These are phyloP conservation scores for Aspergillus texensis DNA, from an alignment of 2,329 filamentous ascomycete species.

Conservation along the genomic window DNA sequence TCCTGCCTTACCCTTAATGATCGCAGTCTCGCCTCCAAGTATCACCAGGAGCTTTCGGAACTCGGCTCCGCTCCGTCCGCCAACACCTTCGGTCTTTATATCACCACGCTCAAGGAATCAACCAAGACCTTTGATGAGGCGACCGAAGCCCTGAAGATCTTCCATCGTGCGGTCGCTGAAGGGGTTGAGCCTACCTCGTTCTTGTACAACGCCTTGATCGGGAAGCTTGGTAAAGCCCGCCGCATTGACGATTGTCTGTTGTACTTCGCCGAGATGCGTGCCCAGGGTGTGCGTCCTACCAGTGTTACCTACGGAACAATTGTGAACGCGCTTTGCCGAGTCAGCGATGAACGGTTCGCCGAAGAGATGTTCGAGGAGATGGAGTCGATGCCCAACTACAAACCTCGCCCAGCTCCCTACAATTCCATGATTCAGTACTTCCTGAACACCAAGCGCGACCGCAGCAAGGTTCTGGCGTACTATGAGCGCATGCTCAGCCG, in stretches of 20 bases:
- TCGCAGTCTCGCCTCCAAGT: constrained; percentile 78
- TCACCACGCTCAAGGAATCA: constrained; percentile 97
- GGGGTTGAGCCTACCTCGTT: constrained; percentile 96
- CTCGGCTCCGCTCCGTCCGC: constrained; percentile 92
- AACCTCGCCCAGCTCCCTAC: constrained; percentile 93
- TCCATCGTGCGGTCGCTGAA: constrained; percentile 88
- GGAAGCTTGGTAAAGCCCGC: constrained; percentile 95
- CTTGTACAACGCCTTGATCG: constrained; percentile 96
- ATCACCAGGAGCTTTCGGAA: constrained; percentile 85
- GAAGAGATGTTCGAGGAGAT: constrained; percentile 99
- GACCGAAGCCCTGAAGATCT: constrained; percentile 95
- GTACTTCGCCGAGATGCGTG: constrained; percentile 98
- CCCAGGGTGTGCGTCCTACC: constrained; percentile 87
- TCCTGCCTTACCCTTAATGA: constrained; percentile 83
- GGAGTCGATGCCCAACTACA: constrained; percentile 99
- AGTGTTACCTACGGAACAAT: constrained; percentile 98
- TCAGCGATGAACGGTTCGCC: constrained; percentile 96
- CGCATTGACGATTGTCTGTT: constrained; percentile 97
- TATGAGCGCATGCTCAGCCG: constrained; percentile 91
- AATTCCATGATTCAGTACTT: constrained; percentile 99
- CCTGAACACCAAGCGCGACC: constrained; percentile 94
- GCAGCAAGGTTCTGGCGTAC: constrained; percentile 88
- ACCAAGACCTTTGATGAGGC: constrained; percentile 98
- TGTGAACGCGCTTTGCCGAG: constrained; percentile 94
- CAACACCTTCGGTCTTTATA: constrained; percentile 97